Conservation (phyloP, 176 grass and related monocot species). For the Neostapfia colusana region DNA sequence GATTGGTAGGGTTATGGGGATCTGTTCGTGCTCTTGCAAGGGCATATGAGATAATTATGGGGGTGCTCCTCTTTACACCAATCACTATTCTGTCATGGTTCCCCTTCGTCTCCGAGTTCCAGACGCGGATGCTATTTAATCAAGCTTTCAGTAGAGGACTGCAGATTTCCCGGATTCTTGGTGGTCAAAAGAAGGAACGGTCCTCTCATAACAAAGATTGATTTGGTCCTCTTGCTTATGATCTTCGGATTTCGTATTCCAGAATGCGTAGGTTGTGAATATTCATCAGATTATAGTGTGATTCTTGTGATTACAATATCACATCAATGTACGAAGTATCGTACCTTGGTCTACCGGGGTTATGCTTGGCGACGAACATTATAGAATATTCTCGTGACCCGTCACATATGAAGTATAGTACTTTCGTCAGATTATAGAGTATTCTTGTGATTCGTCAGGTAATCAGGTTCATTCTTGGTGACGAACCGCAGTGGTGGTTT, state of each 20-base stretch:
- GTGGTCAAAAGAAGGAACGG: conserved; percentile 67
- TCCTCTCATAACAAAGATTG: conserved; percentile 63
- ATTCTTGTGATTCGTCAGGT: no score
- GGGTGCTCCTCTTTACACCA: conserved; percentile 65
- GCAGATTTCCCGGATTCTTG: conserved; percentile 94
- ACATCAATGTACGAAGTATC: neutral
- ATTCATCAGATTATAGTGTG: conserved; percentile 20
- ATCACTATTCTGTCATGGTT: conserved; percentile 85
- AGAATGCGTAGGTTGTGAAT: conserved; percentile 21
- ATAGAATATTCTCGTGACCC: no score
- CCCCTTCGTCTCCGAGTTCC: conserved; percentile 84
- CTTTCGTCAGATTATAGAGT: no score
- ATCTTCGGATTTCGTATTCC: neutral
- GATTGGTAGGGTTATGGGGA: conserved; percentile 59
- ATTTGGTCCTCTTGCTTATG: neutral
- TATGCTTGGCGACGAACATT: no score
- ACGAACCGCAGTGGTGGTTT: no score
- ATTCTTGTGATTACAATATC: conserved; percentile 22
- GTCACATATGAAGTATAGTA: no score
- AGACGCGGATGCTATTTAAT: conserved; percentile 92
- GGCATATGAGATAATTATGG: conserved; percentile 82
- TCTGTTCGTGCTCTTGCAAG: conserved; percentile 78
- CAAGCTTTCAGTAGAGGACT: conserved; percentile 90
- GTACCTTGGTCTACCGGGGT: no score
- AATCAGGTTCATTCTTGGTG: no score